Percentiles rank a stretch among this genome's conserved stretches.
Evolutionary conservation across 2,329 filamentous ascomycete genomes (phyloP).

Genomic region (Fusarium praegraminearum): DNA sequence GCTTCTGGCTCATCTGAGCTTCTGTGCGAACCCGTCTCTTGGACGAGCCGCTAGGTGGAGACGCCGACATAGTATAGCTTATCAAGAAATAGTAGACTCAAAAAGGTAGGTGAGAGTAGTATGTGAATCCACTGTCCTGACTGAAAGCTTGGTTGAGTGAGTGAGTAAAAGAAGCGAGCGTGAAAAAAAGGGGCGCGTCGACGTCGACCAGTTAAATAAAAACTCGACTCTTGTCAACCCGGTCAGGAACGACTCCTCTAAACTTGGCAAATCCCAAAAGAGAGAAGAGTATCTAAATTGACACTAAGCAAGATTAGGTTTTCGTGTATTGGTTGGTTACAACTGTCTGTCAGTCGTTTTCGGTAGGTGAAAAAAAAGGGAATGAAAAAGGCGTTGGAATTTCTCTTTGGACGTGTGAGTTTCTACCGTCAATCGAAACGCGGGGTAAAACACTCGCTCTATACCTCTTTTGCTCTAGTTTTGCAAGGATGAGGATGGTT

Average conservation of each 20-base stretch:
- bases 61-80: conserved; percentile 26
- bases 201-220: conserved; percentile 42
- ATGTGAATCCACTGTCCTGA: conserved; percentile 14
- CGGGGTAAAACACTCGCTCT: conserved; percentile 35
- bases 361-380: conserved; percentile 5
- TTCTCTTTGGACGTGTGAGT: conserved; percentile 16
- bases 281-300: not conserved
- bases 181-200: conserved; percentile 15
- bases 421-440: conserved; percentile 27
- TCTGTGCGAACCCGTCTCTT: conserved; percentile 43
- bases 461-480: conserved; percentile 29
- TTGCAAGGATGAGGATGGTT: not conserved
- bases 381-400: conserved; percentile 24
- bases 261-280: conserved; percentile 9
- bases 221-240: not conserved
- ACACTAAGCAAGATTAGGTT: conserved; percentile 11
- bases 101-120: conserved; percentile 8
- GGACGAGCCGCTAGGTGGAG: conserved; percentile 30
- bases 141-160: conserved; percentile 9
- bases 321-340: not conserved
- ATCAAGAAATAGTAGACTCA: not conserved
- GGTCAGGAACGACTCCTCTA: not conserved
- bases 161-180: not conserved
- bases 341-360: not conserved
- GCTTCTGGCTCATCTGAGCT: conserved; percentile 46